phyloP scores from a whole-genome alignment of 306 rosid species.

The Sicyos baderoa region DNA sequence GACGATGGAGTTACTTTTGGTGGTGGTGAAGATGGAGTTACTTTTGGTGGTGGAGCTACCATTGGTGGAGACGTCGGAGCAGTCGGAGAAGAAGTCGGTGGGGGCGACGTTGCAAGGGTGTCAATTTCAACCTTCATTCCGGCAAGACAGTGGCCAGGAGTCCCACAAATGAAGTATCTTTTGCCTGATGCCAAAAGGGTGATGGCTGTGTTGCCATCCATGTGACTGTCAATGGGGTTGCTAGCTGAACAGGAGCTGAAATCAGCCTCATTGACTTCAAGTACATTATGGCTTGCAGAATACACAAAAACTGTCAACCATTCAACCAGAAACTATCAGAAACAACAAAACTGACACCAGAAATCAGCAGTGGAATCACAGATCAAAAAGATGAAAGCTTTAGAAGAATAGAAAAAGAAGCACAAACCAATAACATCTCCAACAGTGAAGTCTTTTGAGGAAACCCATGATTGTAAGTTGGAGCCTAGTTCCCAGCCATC shows the following conservation, averaged over 20 bases:
- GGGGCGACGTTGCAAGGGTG: constrained; percentile 48
- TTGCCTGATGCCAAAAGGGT: constrained; percentile 60
- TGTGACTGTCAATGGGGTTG: constrained; percentile 46
- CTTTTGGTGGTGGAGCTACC: not conserved
- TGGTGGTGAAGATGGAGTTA: not conserved
- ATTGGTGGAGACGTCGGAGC: constrained; percentile 18
- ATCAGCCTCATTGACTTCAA: constrained; percentile 65
- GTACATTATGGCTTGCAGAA: constrained; percentile 51
- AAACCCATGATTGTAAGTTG: not conserved
- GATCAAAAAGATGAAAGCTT: not conserved
- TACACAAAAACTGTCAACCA: constrained; percentile 58
- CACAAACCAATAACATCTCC: not conserved
- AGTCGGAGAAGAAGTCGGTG: constrained; percentile 30
- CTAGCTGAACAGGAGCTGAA: constrained; percentile 55
- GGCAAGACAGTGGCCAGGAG: constrained; percentile 50
- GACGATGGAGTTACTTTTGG: too few relatives aligned
- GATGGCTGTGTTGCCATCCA: constrained; percentile 48
- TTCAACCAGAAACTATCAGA: not conserved
- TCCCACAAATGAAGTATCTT: constrained; percentile 77
- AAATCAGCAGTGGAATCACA: not conserved
- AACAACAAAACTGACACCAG: not conserved
- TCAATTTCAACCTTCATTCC: constrained; percentile 73
- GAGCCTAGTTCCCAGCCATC: constrained; percentile 11
- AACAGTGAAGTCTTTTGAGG: not conserved
- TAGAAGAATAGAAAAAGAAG: not conserved